Percentiles rank a stretch among this genome's conserved stretches.
phyloP scores from a whole-genome alignment of 2,329 filamentous ascomycete species.

The Whalleya microplaca region DNA sequence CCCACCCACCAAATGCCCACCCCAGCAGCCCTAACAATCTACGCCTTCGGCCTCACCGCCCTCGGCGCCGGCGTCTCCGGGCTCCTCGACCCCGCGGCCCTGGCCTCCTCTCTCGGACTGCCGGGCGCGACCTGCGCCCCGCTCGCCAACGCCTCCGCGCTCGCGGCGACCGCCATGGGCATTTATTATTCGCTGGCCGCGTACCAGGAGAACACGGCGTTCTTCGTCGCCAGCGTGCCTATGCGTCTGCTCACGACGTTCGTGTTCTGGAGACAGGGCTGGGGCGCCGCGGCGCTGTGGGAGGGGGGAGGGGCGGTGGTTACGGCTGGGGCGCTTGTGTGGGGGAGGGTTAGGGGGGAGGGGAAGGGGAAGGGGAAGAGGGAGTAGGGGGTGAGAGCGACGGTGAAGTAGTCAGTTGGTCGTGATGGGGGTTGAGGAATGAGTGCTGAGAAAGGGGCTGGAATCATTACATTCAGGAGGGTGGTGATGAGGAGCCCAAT shows the following conservation, averaged over 20 bases:
- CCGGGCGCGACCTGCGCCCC: slow-evolving; percentile 20
- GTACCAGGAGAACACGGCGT: slow-evolving; percentile 37
- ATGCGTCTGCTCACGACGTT: slow-evolving; percentile 36
- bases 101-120: slow-evolving; percentile 8
- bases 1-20: slow-evolving; percentile 6
- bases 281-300: slow-evolving; percentile 33
- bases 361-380: too few species aligned
- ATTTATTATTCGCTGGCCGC: slow-evolving; percentile 39
- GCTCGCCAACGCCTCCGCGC: slow-evolving; percentile 23
- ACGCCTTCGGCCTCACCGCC: slow-evolving; percentile 30
- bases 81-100: slow-evolving; percentile 13
- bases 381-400: too few species aligned
- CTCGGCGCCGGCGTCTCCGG: too few species aligned
- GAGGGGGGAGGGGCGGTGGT: slow-evolving; percentile 33
- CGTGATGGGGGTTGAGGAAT: too few species aligned
- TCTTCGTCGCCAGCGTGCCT: slow-evolving; percentile 37
- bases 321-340: slow-evolving; percentile 18
- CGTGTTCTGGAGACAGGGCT: slow-evolving; percentile 36
- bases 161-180: slow-evolving; percentile 39
- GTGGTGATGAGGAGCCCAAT: too few species aligned
- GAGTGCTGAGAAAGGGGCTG: too few species aligned
- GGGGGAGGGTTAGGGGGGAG: background rate
- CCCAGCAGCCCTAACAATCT: slow-evolving; percentile 24
- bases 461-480: too few species aligned
- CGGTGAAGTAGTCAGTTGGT: too few species aligned